A percentile compares a stretch with the other conserved stretches of the same genome.
phyloP scores from a whole-genome alignment of 192 early-diverging fungal species.

The Backusella tuberculispora region DNA sequence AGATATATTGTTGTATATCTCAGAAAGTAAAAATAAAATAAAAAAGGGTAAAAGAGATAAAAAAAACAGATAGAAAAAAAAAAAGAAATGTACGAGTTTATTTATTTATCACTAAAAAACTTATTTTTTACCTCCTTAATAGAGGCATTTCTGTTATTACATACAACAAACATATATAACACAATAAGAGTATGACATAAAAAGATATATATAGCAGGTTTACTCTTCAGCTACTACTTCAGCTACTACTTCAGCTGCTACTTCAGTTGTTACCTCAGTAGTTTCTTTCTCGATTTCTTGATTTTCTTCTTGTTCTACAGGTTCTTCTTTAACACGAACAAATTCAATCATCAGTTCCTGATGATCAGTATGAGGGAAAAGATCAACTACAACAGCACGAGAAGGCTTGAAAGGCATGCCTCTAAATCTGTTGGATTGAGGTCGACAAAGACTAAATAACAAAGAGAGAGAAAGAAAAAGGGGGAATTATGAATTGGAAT shows the following conservation, averaged over 20 bases:
- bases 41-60: neutral
- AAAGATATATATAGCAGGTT: neutral
- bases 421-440: slow-evolving; percentile 61
- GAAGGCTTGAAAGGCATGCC: slow-evolving; percentile 65
- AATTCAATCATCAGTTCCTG: slow-evolving; percentile 75
- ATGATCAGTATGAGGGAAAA: slow-evolving; percentile 77
- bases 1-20: neutral
- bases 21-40: neutral
- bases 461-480: slow-evolving; percentile 23
- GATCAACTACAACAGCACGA: slow-evolving; percentile 64
- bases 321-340: slow-evolving; percentile 37
- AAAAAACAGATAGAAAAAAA: neutral
- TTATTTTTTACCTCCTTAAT: neutral
- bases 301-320: neutral
- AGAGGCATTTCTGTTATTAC: neutral
- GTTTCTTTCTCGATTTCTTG: neutral
- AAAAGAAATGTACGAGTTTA: neutral
- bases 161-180: slow-evolving; percentile 6
- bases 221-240: neutral
- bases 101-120: slow-evolving; percentile 3
- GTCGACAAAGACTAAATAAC: slow-evolving; percentile 63
- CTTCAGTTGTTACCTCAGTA: neutral
- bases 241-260: neutral
- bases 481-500: slow-evolving; percentile 13
- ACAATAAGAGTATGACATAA: slow-evolving; percentile 5